Conservation (phyloP, 2,329 filamentous ascomycete genomes). For the Nemania sp. region DNA sequence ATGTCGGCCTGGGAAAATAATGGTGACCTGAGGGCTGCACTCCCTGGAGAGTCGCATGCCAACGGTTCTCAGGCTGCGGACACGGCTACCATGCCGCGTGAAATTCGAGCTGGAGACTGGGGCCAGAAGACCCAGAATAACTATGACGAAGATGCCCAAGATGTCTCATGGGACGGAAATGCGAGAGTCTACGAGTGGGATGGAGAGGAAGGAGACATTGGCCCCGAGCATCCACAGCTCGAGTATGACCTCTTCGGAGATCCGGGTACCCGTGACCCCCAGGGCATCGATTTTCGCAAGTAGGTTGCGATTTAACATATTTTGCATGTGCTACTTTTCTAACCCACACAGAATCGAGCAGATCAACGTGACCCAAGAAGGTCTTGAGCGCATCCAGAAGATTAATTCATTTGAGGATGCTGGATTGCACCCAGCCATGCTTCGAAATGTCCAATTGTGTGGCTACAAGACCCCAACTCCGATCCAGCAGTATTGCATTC, state of each 20-base stretch:
- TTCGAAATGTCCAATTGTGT: conserved; percentile 74
- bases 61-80: conserved; percentile 10
- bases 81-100: conserved; percentile 12
- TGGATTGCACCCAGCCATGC: conserved; percentile 82
- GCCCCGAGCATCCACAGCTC: conserved; percentile 69
- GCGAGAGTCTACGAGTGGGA: conserved; percentile 80
- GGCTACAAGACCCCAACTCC: conserved; percentile 77
- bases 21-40: conserved; percentile 40
- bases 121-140: conserved; percentile 51
- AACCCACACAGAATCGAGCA: conserved; percentile 51
- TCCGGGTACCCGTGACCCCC: conserved; percentile 57
- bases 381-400: conserved; percentile 54
- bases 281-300: conserved; percentile 52
- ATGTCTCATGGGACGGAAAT: conserved; percentile 54
- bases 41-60: conserved; percentile 33
- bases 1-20: conserved; percentile 35
- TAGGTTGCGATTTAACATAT: conserved; percentile 25
- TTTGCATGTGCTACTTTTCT: conserved; percentile 5
- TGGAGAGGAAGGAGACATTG: conserved; percentile 85
- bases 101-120: conserved; percentile 48
- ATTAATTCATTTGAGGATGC: conserved; percentile 70
- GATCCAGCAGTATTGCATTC: conserved; percentile 84
- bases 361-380: conserved; percentile 63
- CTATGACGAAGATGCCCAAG: conserved; percentile 47
- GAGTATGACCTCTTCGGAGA: conserved; percentile 76